These are phyloP conservation scores for Citrus medica DNA, from an alignment of 345 rosid species.

Conservation along the genomic window DNA sequence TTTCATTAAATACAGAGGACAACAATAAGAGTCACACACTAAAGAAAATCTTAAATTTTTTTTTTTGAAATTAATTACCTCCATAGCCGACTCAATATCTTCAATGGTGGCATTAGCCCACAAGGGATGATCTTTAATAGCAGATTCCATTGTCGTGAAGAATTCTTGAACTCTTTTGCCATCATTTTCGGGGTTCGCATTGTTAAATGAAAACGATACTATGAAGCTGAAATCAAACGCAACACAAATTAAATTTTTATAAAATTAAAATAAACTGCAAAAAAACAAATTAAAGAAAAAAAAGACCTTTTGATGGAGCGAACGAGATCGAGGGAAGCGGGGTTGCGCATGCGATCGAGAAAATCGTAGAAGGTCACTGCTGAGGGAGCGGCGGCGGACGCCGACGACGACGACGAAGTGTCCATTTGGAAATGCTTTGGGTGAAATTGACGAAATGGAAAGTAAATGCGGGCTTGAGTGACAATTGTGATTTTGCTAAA, in stretches of 20 bases:
- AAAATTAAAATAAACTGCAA: neutral
- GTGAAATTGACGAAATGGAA: neutral
- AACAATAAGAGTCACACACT: neutral
- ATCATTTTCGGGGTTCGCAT: constrained; percentile 47
- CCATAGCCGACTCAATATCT: constrained; percentile 47
- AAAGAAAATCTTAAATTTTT: neutral
- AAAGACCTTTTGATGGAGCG: constrained; percentile 68
- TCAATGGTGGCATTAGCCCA: constrained; percentile 43
- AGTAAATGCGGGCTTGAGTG: neutral
- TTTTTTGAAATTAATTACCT: constrained; percentile 23
- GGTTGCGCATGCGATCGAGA: constrained; percentile 54
- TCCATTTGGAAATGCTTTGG: neutral
- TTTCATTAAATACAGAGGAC: neutral
- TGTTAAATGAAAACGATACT: constrained; percentile 46
- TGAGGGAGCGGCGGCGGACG: neutral
- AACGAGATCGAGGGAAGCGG: constrained; percentile 54
- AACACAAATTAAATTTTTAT: neutral
- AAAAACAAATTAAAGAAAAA: neutral
- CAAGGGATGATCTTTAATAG: constrained; percentile 46
- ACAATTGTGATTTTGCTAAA: neutral
- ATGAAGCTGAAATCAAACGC: constrained; percentile 46
- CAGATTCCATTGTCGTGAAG: constrained; percentile 45
- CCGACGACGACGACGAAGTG: neutral
- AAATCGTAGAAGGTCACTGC: constrained; percentile 43
- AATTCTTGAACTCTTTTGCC: constrained; percentile 54